phyloP scores from a whole-genome alignment of 352 stramenopile species.

The Globisporangium irregulare region DNA sequence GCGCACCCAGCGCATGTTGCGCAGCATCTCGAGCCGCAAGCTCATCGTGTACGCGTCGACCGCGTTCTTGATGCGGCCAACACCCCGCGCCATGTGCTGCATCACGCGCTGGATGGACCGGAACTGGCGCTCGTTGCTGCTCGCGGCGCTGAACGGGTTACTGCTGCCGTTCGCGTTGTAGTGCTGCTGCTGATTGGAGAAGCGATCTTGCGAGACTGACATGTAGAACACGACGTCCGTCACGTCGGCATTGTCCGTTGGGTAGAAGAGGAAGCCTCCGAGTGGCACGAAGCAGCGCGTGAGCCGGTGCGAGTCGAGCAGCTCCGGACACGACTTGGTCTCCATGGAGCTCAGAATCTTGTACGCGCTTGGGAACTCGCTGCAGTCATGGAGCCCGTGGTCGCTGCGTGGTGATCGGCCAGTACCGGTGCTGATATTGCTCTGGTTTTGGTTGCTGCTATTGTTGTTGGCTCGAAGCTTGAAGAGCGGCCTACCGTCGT shows the following conservation, averaged over 20 bases:
- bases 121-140: conserved; percentile 58
- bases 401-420: conserved; percentile 8
- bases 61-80: conserved; percentile 51
- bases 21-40: conserved; percentile 51
- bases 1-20: conserved; percentile 48
- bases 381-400: conserved; percentile 22
- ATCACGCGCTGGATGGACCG: conserved; percentile 53
- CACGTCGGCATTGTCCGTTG: conserved; percentile 47
- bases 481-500: conserved; percentile 16
- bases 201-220: conserved; percentile 32
- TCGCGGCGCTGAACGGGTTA: conserved; percentile 14
- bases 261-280: conserved; percentile 67
- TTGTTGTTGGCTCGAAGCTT: conserved; percentile 31
- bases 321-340: conserved; percentile 58
- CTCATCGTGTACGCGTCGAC: conserved; percentile 65
- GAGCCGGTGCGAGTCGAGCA: conserved; percentile 61
- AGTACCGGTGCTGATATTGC: neutral
- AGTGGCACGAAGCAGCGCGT: conserved; percentile 58
- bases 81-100: conserved; percentile 50
- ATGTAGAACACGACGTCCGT: conserved; percentile 83
- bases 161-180: conserved; percentile 18
- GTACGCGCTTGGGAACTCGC: conserved; percentile 45
- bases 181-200: conserved; percentile 10
- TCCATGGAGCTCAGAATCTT: conserved; percentile 74
- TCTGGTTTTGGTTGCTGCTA: conserved; percentile 13